Evolutionary conservation across 169 alveolate species (phyloP).

Genomic region (Plasmodium inui): DNA sequence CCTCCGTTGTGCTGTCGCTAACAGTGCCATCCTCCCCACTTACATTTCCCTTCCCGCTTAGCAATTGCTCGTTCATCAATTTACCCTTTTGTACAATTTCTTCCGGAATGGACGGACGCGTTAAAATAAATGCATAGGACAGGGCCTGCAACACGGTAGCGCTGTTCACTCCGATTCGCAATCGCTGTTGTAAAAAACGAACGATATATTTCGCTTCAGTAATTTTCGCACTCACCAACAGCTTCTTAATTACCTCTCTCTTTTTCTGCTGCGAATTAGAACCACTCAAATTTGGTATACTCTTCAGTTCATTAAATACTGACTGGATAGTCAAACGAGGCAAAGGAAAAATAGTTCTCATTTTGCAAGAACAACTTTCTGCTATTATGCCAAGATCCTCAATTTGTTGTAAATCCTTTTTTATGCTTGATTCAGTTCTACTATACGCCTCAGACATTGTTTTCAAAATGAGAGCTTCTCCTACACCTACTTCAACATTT

Average conservation of each 20-base stretch:
- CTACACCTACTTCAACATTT: constrained; percentile 97
- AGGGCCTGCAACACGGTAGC: constrained; percentile 94
- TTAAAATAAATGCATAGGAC: constrained; percentile 86
- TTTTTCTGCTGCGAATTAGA: constrained; percentile 82
- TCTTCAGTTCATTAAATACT: constrained; percentile 80
- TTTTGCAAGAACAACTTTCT: constrained; percentile 88
- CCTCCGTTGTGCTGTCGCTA: background rate
- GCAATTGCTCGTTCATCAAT: constrained; percentile 29
- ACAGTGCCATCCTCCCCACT: background rate
- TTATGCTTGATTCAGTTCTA: constrained; percentile 90
- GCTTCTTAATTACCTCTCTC: constrained; percentile 87
- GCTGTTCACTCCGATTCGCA: constrained; percentile 96
- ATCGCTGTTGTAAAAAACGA: constrained; percentile 95
- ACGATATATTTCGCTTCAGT: constrained; percentile 95
- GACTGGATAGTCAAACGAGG: constrained; percentile 89
- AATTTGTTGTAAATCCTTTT: constrained; percentile 89
- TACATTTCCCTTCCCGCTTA: background rate
- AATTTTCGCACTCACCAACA: constrained; percentile 93
- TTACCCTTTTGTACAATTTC: constrained; percentile 41
- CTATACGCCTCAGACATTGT: constrained; percentile 96
- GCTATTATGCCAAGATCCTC: constrained; percentile 95
- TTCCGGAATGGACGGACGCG: constrained; percentile 79
- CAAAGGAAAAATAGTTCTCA: constrained; percentile 88
- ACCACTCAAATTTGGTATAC: constrained; percentile 83
- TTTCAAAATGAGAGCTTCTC: constrained; percentile 94